Evolutionary conservation across 2,329 filamentous ascomycete species (phyloP).

Genomic region (Cladosporium halotolerans): DNA sequence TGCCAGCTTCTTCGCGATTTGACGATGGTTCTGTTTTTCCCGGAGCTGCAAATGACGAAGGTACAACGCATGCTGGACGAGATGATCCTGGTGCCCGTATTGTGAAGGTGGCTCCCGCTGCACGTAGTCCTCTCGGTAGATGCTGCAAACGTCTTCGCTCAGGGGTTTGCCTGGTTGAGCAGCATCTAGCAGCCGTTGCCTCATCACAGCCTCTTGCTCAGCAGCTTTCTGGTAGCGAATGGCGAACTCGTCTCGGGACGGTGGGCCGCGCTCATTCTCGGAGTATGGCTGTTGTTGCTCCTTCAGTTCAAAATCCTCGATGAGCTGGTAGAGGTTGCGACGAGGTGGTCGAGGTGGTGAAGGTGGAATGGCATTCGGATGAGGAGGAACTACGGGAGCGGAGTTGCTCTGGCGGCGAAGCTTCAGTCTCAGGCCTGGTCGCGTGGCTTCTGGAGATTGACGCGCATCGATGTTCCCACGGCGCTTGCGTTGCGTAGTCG

Average conservation of each 20-base stretch:
- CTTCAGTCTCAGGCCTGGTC: conserved; percentile 25
- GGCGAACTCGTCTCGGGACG: conserved; percentile 21
- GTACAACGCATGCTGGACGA: conserved; percentile 70
- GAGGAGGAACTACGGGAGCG: conserved; percentile 21
- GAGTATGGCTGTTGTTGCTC: conserved; percentile 29
- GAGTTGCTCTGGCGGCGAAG: conserved; percentile 16
- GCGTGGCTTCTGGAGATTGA: conserved; percentile 18
- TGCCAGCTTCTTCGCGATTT: conserved; percentile 72
- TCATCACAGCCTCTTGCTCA: conserved; percentile 23
- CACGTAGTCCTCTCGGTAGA: conserved; percentile 45
- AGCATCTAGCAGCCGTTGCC: conserved; percentile 59
- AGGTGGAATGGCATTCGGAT: conserved; percentile 27
- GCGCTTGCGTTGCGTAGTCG: conserved; percentile 17
- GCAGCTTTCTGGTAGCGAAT: conserved; percentile 21
- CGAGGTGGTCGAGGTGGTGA: conserved; percentile 23
- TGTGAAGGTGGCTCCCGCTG: conserved; percentile 68
- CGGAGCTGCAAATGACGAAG: conserved; percentile 73
- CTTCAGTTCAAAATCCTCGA: conserved; percentile 29
- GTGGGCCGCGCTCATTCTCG: conserved; percentile 27
- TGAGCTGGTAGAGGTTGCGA: conserved; percentile 26
- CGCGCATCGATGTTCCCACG: conserved; percentile 15
- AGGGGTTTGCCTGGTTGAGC: conserved; percentile 69
- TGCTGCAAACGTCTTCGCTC: conserved; percentile 54
- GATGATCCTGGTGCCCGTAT: conserved; percentile 82
- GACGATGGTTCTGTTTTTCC: conserved; percentile 71